A percentile compares a stretch with the other conserved stretches of the same genome.
Conservation (phyloP, 805 yeast species). For the Saccharomycopsis fibuligera region DNA sequence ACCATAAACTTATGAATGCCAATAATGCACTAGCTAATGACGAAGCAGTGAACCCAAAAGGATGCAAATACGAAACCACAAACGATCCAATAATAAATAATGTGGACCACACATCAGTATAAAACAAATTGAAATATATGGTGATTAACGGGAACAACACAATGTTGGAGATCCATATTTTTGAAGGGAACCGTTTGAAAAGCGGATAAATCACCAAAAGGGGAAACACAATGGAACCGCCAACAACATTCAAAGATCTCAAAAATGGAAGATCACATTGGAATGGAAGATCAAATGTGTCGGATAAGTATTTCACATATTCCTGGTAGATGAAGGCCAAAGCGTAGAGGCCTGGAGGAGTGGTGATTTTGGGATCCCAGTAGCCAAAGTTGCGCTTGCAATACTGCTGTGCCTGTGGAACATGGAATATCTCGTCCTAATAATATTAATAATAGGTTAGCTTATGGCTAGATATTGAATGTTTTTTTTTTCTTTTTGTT, state of each 20-base stretch:
- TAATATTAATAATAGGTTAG: not conserved
- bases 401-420: slow-evolving; percentile 69
- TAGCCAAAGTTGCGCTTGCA: slow-evolving; percentile 50
- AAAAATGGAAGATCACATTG: slow-evolving; percentile 35
- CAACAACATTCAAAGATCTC: slow-evolving; percentile 58
- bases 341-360: slow-evolving; percentile 89
- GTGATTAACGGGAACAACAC: slow-evolving; percentile 63
- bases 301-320: no score
- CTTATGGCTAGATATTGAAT: no score
- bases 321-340: slow-evolving; percentile 34
- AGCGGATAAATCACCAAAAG: slow-evolving; percentile 36
- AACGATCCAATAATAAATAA: slow-evolving; percentile 54
- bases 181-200: slow-evolving; percentile 34
- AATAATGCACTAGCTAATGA: slow-evolving; percentile 42
- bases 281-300: no score
- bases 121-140: slow-evolving; percentile 70
- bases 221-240: slow-evolving; percentile 54
- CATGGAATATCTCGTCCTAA: slow-evolving; percentile 77
- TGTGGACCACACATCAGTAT: slow-evolving; percentile 93
- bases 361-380: slow-evolving; percentile 90
- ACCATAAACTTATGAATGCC: slow-evolving; percentile 58
- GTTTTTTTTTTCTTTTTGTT: no score
- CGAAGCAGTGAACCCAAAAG: slow-evolving; percentile 22
- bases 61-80: slow-evolving; percentile 36
- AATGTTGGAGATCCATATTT: slow-evolving; percentile 38